Conservation (phyloP, 306 rosid genomes). For the Corylus heterophylla region DNA sequence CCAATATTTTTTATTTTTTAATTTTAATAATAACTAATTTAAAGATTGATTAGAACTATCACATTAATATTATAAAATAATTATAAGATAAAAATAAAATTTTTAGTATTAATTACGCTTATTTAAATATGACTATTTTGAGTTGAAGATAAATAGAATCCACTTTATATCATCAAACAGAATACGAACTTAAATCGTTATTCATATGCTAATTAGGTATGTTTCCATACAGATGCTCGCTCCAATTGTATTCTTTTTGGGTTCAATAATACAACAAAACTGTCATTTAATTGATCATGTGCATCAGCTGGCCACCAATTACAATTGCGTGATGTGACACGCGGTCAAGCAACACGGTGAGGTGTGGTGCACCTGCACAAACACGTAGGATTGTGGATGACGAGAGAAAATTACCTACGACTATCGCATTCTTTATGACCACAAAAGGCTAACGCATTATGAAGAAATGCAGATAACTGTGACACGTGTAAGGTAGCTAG, state of each 20-base stretch:
- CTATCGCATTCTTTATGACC: neutral
- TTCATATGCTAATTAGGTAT: slow-evolving; percentile 8
- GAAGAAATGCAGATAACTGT: neutral
- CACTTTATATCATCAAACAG: slow-evolving; percentile 11
- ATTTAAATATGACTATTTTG: neutral
- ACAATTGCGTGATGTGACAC: slow-evolving; percentile 9
- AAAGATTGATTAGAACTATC: no score
- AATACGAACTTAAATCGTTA: neutral
- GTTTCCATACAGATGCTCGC: neutral
- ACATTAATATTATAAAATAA: no score
- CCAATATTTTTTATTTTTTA: no score
- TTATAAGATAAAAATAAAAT: no score
- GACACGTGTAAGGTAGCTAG: neutral
- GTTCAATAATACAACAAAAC: neutral
- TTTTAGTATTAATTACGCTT: no score
- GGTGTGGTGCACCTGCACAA: no score
- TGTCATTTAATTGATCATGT: slow-evolving; percentile 16
- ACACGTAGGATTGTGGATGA: neutral
- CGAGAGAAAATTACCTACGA: neutral
- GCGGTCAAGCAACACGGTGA: neutral
- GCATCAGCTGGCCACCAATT: neutral
- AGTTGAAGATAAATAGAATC: slow-evolving; percentile 12
- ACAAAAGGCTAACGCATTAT: neutral
- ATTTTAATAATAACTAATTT: no score
- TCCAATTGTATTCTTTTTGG: no score